These are phyloP conservation scores for Pseudophaeomoniella oleicola DNA, from an alignment of 2,329 filamentous ascomycete species.

Conservation along the genomic window DNA sequence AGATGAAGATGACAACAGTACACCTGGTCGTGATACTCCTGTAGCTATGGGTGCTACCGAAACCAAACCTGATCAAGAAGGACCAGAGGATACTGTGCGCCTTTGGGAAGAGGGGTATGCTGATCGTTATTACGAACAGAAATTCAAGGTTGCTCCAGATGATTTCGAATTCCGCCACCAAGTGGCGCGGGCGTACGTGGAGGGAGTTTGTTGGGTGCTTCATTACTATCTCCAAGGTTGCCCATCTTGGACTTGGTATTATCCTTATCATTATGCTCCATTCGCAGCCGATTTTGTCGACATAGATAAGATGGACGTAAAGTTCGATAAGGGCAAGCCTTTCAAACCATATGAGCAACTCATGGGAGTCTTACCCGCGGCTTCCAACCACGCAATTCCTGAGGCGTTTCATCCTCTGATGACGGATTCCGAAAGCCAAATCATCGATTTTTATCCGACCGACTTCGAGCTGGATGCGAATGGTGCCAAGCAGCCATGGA, in stretches of 20 bases:
- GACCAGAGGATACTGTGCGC: slow-evolving; percentile 65
- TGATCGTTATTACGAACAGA: slow-evolving; percentile 93
- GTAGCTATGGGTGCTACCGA: slow-evolving; percentile 19
- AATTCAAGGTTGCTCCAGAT: slow-evolving; percentile 70
- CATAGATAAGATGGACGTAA: slow-evolving; percentile 61
- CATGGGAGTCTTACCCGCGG: slow-evolving; percentile 93
- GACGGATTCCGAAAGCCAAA: slow-evolving; percentile 73
- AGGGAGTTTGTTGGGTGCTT: slow-evolving; percentile 89
- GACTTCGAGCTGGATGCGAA: slow-evolving; percentile 90
- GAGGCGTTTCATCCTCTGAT: slow-evolving; percentile 81
- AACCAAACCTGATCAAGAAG: slow-evolving; percentile 28
- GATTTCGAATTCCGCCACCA: slow-evolving; percentile 77
- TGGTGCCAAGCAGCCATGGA: slow-evolving; percentile 97
- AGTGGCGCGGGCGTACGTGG: slow-evolving; percentile 82
- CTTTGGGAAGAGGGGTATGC: slow-evolving; percentile 94
- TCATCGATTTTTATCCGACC: slow-evolving; percentile 94
- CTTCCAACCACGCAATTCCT: slow-evolving; percentile 82
- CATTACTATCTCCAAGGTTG: slow-evolving; percentile 97
- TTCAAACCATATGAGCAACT: slow-evolving; percentile 93
- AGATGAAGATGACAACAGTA: slow-evolving; percentile 43
- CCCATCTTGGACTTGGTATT: slow-evolving; percentile 98
- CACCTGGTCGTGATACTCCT: slow-evolving; percentile 46
- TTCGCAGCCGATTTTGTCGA: slow-evolving; percentile 92
- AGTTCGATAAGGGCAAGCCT: slow-evolving; percentile 69
- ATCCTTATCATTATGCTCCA: slow-evolving; percentile 94